These are phyloP conservation scores for Ilyonectria destructans DNA, from an alignment of 2,329 filamentous ascomycete genomes.

Conservation along the genomic window DNA sequence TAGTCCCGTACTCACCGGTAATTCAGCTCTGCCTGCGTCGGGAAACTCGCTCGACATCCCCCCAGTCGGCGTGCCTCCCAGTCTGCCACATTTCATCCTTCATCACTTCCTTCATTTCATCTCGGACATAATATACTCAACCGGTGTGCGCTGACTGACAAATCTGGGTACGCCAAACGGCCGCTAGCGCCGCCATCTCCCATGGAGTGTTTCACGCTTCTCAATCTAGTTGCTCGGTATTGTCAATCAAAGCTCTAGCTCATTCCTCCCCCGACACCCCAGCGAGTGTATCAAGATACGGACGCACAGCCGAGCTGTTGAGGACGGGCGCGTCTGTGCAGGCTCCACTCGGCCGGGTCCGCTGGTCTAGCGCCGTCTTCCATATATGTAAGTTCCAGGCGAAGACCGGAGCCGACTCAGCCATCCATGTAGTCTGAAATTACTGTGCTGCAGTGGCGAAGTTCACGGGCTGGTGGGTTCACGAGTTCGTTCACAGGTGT, in stretches of 20 bases:
- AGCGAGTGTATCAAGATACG: constrained; percentile 27
- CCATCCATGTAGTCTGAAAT: constrained; percentile 4
- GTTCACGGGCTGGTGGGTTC: neutral
- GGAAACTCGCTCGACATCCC: constrained; percentile 1
- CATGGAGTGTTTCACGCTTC: constrained; percentile 45
- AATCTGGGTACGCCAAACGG: constrained; percentile 41
- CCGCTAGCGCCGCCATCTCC: constrained; percentile 45
- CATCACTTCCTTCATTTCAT: constrained; percentile 19
- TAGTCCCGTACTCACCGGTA: constrained; percentile 22
- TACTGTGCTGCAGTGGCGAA: neutral
- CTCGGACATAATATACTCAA: constrained; percentile 13
- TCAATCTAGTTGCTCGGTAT: constrained; percentile 23
- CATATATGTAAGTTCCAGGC: constrained; percentile 14
- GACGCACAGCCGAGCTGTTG: constrained; percentile 27
- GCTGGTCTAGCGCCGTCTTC: constrained; percentile 11
- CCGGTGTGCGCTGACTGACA: constrained; percentile 18
- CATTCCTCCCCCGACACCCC: constrained; percentile 30
- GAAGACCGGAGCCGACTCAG: constrained; percentile 10
- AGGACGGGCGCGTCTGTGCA: constrained; percentile 20
- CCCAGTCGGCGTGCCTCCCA: constrained; percentile 17
- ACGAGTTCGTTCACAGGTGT: neutral
- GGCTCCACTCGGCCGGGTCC: constrained; percentile 20
- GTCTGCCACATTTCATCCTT: constrained; percentile 19
- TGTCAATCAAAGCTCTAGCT: constrained; percentile 36
- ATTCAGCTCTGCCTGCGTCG: constrained; percentile 4